A percentile compares a stretch with the other conserved stretches of the same genome.
Evolutionary conservation across 2,329 filamentous ascomycete species (phyloP).

Genomic region (Xylariaceae sp.): DNA sequence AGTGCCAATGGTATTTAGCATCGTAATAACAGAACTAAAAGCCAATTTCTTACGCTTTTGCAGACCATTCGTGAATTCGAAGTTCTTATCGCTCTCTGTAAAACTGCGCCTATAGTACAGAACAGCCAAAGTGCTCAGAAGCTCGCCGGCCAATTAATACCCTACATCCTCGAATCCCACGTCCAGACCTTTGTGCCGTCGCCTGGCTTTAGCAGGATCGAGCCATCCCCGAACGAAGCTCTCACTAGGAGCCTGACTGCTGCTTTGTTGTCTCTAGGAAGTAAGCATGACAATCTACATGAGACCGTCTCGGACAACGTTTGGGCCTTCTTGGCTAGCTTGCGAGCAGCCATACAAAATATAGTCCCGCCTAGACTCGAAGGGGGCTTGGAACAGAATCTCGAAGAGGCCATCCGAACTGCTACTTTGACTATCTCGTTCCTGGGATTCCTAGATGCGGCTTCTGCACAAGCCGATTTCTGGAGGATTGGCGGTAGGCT

Average conservation of each 20-base stretch:
- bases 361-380: slow-evolving; percentile 60
- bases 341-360: slow-evolving; percentile 65
- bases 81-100: slow-evolving; percentile 88
- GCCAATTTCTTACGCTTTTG: slow-evolving; percentile 29
- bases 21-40: not conserved
- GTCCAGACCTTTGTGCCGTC: slow-evolving; percentile 79
- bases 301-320: slow-evolving; percentile 71
- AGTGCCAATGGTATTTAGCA: slow-evolving; percentile 63
- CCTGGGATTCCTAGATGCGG: slow-evolving; percentile 88
- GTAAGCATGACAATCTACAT: slow-evolving; percentile 73
- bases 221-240: slow-evolving; percentile 87
- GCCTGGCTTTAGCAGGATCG: slow-evolving; percentile 81
- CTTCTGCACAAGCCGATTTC: slow-evolving; percentile 77
- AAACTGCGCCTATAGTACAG: slow-evolving; percentile 79
- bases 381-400: slow-evolving; percentile 63
- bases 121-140: slow-evolving; percentile 76
- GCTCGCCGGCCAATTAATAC: slow-evolving; percentile 78
- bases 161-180: slow-evolving; percentile 86
- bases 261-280: slow-evolving; percentile 81
- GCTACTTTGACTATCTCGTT: slow-evolving; percentile 83
- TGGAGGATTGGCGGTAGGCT: slow-evolving; percentile 80
- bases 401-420: slow-evolving; percentile 72
- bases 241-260: slow-evolving; percentile 79
- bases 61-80: slow-evolving; percentile 91
- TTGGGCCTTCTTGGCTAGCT: slow-evolving; percentile 74